Evolutionary conservation across 2,329 filamentous ascomycete genomes (phyloP).

Genomic region (Parafenestella ontariensis): DNA sequence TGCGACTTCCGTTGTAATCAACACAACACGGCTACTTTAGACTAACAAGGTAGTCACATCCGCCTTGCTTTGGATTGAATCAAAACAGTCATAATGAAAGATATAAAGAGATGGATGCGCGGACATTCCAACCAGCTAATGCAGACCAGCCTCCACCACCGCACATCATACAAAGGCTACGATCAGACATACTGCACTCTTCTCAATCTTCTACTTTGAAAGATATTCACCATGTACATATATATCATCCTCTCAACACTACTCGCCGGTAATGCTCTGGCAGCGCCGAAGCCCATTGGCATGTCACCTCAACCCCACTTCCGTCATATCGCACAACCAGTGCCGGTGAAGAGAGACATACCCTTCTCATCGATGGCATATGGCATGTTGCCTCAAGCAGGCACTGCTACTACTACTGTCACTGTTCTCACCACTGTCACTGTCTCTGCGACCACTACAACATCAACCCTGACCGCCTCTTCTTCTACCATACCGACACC

Average conservation of each 20-base stretch:
- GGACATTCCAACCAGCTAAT: neutral
- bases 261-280: slow-evolving; percentile 8
- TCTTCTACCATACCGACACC: neutral
- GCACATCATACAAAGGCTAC: no score
- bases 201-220: neutral
- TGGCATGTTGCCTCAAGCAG: neutral
- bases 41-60: slow-evolving; percentile 7
- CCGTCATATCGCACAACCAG: neutral
- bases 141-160: neutral
- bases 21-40: slow-evolving; percentile 1
- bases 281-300: neutral
- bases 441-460: slow-evolving; percentile 1
- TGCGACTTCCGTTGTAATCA: slow-evolving; percentile 5
- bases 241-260: slow-evolving; percentile 10
- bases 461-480: neutral
- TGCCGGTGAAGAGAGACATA: neutral
- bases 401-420: neutral
- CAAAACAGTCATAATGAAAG: neutral
- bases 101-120: slow-evolving; percentile 12
- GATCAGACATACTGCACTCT: neutral
- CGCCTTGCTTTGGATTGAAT: slow-evolving; percentile 9
- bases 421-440: slow-evolving; percentile 1
- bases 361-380: neutral
- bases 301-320: neutral
- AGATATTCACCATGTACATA: slow-evolving; percentile 12